A percentile compares a stretch with the other conserved stretches of the same genome.
These are phyloP conservation scores for Achaetomium macrosporum DNA, from an alignment of 2,329 filamentous ascomycete species.

Conservation along the genomic window DNA sequence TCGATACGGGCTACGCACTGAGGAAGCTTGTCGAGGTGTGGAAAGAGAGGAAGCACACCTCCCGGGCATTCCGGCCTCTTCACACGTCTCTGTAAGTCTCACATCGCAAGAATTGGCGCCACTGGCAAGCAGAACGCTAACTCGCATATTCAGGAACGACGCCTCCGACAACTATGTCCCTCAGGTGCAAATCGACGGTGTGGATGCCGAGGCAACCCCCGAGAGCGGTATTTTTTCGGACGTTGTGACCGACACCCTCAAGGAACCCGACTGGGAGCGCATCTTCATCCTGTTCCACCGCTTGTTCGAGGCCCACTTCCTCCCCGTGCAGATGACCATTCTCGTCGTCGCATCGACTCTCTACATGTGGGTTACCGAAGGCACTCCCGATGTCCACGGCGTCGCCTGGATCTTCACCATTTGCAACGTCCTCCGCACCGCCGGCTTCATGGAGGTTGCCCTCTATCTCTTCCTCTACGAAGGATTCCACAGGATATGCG, in stretches of 20 bases:
- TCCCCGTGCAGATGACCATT: slow-evolving; percentile 62
- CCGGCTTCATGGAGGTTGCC: slow-evolving; percentile 57
- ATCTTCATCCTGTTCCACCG: slow-evolving; percentile 57
- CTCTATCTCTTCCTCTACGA: slow-evolving; percentile 63
- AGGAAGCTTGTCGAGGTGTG: slow-evolving; percentile 53
- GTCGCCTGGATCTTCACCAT: slow-evolving; percentile 55
- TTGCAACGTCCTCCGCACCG: slow-evolving; percentile 54
- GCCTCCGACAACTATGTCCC: slow-evolving; percentile 43
- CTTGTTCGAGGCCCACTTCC: slow-evolving; percentile 68
- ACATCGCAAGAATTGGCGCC: neutral
- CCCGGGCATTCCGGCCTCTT: slow-evolving; percentile 49
- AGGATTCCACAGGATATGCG: slow-evolving; percentile 57
- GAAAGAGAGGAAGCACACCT: slow-evolving; percentile 51
- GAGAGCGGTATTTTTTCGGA: slow-evolving; percentile 52
- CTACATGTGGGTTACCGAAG: slow-evolving; percentile 51
- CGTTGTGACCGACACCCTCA: slow-evolving; percentile 45
- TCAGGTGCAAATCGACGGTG: slow-evolving; percentile 35
- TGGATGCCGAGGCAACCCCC: slow-evolving; percentile 35
- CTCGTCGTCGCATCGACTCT: slow-evolving; percentile 57
- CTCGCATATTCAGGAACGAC: slow-evolving; percentile 32
- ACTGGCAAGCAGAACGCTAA: slow-evolving; percentile 17
- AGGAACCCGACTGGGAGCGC: slow-evolving; percentile 49
- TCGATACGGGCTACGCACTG: slow-evolving; percentile 62
- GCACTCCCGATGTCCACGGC: slow-evolving; percentile 44
- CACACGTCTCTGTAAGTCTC: slow-evolving; percentile 41